These are phyloP conservation scores for Candida oleophila DNA, from an alignment of 805 yeast genomes.

Conservation along the genomic window DNA sequence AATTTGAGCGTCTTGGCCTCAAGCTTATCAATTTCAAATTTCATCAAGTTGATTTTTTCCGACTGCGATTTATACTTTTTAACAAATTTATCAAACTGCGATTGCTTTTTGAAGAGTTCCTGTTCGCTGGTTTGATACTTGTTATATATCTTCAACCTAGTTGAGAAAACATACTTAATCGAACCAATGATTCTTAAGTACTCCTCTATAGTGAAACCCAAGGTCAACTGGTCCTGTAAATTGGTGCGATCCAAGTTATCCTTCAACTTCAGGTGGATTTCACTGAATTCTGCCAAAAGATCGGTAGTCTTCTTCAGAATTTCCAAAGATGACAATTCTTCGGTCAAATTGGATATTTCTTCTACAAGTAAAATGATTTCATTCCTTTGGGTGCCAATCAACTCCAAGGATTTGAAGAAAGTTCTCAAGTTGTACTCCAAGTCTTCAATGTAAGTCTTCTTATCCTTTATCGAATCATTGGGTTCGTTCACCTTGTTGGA, in stretches of 20 bases:
- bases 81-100: slow-evolving; percentile 42
- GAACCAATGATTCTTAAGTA: slow-evolving; percentile 77
- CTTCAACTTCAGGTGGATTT: slow-evolving; percentile 66
- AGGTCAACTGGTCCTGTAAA: slow-evolving; percentile 79
- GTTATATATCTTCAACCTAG: slow-evolving; percentile 58
- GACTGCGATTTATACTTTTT: slow-evolving; percentile 48
- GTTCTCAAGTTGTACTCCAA: slow-evolving; percentile 72
- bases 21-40: slow-evolving; percentile 56
- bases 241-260: slow-evolving; percentile 76
- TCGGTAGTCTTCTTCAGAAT: slow-evolving; percentile 63
- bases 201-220: slow-evolving; percentile 87
- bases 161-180: slow-evolving; percentile 68
- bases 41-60: slow-evolving; percentile 60
- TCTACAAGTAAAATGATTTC: slow-evolving; percentile 69
- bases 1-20: slow-evolving; percentile 54
- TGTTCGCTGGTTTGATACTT: slow-evolving; percentile 44
- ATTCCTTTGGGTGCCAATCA: slow-evolving; percentile 70
- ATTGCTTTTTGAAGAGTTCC: slow-evolving; percentile 46
- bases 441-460: slow-evolving; percentile 65
- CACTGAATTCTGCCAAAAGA: slow-evolving; percentile 69
- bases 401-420: slow-evolving; percentile 68
- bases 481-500: slow-evolving; percentile 70
- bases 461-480: slow-evolving; percentile 73
- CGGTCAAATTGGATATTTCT: slow-evolving; percentile 57
- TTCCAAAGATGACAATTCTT: slow-evolving; percentile 70